phyloP scores from a whole-genome alignment of 1,284 basidiomycete genomes.

The Gymnopus androsaceus region DNA sequence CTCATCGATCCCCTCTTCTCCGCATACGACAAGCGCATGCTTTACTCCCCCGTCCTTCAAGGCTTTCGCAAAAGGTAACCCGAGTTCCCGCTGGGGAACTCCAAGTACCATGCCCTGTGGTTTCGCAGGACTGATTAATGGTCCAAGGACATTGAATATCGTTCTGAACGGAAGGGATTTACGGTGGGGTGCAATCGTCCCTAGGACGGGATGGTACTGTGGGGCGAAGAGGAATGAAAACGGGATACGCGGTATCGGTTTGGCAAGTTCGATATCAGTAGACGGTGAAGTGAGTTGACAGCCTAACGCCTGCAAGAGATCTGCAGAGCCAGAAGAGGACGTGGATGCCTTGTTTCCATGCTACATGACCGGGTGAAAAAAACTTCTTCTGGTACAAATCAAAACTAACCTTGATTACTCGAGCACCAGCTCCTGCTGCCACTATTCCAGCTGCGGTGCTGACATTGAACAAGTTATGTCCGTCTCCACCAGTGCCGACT shows the following conservation, averaged over 20 bases:
- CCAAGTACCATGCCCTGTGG: constrained; percentile 90
- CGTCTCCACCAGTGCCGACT: constrained; percentile 83
- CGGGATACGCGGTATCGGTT: constrained; percentile 24
- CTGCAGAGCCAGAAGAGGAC: constrained; percentile 93
- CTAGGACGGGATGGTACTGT: constrained; percentile 51
- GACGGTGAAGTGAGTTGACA: constrained; percentile 67
- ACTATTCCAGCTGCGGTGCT: constrained; percentile 95
- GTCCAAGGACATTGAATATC: constrained; percentile 95
- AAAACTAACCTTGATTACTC: constrained; percentile 87
- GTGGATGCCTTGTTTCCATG: constrained; percentile 94
- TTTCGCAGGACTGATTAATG: constrained; percentile 89
- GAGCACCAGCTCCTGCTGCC: constrained; percentile 90
- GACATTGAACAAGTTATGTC: constrained; percentile 97
- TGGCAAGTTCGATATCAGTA: constrained; percentile 16
- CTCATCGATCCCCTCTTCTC: constrained; percentile 91
- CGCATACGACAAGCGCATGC: constrained; percentile 92
- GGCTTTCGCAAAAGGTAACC: constrained; percentile 80
- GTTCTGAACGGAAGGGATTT: constrained; percentile 92
- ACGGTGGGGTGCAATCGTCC: constrained; percentile 83
- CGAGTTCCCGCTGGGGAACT: constrained; percentile 85
- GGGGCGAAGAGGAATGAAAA: constrained; percentile 15
- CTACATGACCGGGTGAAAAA: too few relatives aligned
- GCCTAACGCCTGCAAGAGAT: constrained; percentile 85
- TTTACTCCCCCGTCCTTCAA: constrained; percentile 70
- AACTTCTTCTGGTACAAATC: too few relatives aligned